These are phyloP conservation scores for Candida quercuum DNA, from an alignment of 805 yeast species.

Conservation along the genomic window DNA sequence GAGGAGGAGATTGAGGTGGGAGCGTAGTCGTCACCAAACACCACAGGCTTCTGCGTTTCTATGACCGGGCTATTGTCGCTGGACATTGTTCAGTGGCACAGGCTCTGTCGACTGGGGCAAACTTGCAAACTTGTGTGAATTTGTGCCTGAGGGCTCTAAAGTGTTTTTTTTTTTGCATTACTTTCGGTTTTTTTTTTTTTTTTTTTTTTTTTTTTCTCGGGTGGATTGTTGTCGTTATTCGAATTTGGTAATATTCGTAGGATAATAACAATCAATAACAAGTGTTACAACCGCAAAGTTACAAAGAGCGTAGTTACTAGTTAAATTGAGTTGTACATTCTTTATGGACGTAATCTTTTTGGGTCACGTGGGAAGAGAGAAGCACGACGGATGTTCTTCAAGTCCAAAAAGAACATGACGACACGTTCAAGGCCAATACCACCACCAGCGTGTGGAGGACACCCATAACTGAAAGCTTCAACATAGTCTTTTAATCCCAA, in stretches of 20 bases:
- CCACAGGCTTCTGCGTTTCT: neutral
- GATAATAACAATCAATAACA: neutral
- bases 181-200: too few relatives aligned
- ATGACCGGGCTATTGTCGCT: neutral
- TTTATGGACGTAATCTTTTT: conserved; percentile 78
- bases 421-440: conserved; percentile 99
- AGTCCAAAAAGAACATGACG: conserved; percentile 94
- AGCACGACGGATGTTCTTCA: conserved; percentile 98
- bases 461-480: conserved; percentile 89
- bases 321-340: neutral
- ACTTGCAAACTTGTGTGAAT: too few relatives aligned
- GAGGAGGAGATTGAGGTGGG: neutral
- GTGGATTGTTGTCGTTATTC: too few relatives aligned
- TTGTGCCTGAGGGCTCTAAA: too few relatives aligned
- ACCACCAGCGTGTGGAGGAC: conserved; percentile 99
- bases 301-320: too few relatives aligned
- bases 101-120: too few relatives aligned
- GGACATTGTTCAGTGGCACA: neutral
- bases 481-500: conserved; percentile 89
- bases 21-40: neutral
- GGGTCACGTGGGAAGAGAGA: conserved; percentile 99
- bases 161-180: too few relatives aligned
- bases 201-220: too few relatives aligned
- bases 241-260: too few relatives aligned
- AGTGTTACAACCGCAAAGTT: too few relatives aligned